phyloP scores from a whole-genome alignment of 2,329 filamentous ascomycete species.

The Fusarium irregulare region DNA sequence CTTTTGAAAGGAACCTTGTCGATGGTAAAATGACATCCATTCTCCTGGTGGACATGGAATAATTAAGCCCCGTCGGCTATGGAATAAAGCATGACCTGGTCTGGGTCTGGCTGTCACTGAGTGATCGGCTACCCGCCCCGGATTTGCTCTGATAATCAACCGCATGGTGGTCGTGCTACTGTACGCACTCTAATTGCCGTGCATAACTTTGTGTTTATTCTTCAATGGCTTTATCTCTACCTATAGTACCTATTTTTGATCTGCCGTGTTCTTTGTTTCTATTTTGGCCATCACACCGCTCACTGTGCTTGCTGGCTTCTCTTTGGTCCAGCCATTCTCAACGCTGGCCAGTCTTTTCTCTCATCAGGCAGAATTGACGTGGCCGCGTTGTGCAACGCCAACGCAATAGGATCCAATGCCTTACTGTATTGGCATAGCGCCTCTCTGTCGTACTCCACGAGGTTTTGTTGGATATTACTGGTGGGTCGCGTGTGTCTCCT shows the following conservation, averaged over 20 bases:
- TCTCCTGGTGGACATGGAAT: background rate
- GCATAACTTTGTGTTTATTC: slow-evolving; percentile 29
- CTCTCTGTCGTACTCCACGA: slow-evolving; percentile 13
- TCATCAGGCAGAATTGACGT: slow-evolving; percentile 24
- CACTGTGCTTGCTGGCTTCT: slow-evolving; percentile 10
- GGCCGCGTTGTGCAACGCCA: slow-evolving; percentile 33
- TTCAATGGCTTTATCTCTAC: background rate
- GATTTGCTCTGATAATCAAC: slow-evolving; percentile 33
- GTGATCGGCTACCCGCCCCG: slow-evolving; percentile 45
- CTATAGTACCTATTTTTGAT: too few species aligned
- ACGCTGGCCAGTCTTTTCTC: background rate
- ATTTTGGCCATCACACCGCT: slow-evolving; percentile 24
- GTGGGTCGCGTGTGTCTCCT: slow-evolving; percentile 19
- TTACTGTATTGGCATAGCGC: slow-evolving; percentile 22
- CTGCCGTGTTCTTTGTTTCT: background rate
- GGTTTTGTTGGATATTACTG: slow-evolving; percentile 12
- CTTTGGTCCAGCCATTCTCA: slow-evolving; percentile 4
- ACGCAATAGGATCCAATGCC: slow-evolving; percentile 14
- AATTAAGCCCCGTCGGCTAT: slow-evolving; percentile 3
- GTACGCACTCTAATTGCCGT: slow-evolving; percentile 36
- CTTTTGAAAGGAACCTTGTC: background rate
- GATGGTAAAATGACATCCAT: background rate
- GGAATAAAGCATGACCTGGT: slow-evolving; percentile 1
- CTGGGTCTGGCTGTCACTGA: background rate
- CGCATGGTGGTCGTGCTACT: slow-evolving; percentile 18